Evolutionary conservation across 208 protist species (phyloP), one percentile per base, ranked within the genome.

Genomic region (Leishmania tropica): DNA sequence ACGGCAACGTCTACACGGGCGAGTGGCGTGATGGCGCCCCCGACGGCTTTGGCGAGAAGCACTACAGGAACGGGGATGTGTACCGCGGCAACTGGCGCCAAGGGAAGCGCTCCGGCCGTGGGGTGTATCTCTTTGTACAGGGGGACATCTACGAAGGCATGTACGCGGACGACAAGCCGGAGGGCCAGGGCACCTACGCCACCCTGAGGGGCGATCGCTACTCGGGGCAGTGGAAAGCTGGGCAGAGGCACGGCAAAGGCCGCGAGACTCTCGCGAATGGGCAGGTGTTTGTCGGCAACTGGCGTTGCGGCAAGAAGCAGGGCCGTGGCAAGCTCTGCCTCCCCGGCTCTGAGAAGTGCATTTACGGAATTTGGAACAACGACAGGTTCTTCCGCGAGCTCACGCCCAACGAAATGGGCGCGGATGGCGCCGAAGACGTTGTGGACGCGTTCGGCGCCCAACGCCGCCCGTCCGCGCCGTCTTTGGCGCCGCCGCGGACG

Each of bases 1-100:
- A 85, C 80, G 94, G 95, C 68, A 93, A 96, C 85, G 79, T 93
- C 31, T 97, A 97, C 86, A 89, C 87, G 0, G 95, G 95, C 42
- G 74, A 90, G 78, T 98, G 94, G 95, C 67, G 65, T 42, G 77
- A 93, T 47, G 93, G 91, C 15, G 87, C 87, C 24, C 76, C 89
- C 0, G 70, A 97, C 76, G 92, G 92, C 67, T 89, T 91, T 31
- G 94, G 93, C 24, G 90, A 94, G 83, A 92, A 94, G 86, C 81
- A 76, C 17, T 96, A 94, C 86, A 76, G 85, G 35, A 94, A 96
- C 78, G 93, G 93, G 13, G 91, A 94, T 76, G 84, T 95, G 19
- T 97, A 94, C 84, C 88, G 92, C 60, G 95, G 95, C 42, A 51
- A 78, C 31, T 98, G 95, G 95, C 21, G 5, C 2, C 53, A 90